A percentile compares a stretch with the other conserved stretches of the same genome.
phyloP scores from a whole-genome alignment of 495 filamentous ascomycete species.

The Xylaria grammica region DNA sequence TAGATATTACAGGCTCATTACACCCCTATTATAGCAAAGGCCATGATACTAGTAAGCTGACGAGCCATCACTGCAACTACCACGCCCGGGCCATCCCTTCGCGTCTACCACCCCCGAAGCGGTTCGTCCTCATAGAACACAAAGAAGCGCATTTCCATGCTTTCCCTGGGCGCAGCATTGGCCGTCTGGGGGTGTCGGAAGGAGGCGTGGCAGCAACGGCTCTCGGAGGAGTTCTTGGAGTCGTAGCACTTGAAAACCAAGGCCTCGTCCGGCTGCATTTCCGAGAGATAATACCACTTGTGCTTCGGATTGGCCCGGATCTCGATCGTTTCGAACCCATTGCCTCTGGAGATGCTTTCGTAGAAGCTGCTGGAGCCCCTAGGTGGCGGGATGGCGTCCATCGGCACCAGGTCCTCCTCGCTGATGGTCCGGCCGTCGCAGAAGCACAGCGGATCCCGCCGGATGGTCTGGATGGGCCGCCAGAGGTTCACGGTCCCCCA shows the following conservation, averaged over 20 bases:
- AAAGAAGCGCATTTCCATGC: constrained; percentile 33
- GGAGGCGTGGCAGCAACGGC: constrained; percentile 29
- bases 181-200: constrained; percentile 21
- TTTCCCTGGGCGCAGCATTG: constrained; percentile 24
- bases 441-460: constrained; percentile 60
- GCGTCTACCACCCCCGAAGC: too few relatives aligned
- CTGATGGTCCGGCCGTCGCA: constrained; percentile 53
- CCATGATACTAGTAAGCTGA: too few relatives aligned
- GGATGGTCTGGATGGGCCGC: constrained; percentile 64
- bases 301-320: constrained; percentile 30
- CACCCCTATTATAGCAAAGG: too few relatives aligned
- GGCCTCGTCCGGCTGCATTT: constrained; percentile 59
- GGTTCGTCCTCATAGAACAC: constrained; percentile 26
- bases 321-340: constrained; percentile 11
- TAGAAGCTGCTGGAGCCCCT: constrained; percentile 54
- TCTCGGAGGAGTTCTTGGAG: constrained; percentile 42
- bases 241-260: constrained; percentile 68
- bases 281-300: constrained; percentile 59
- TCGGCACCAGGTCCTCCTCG: constrained; percentile 51
- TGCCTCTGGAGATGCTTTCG: constrained; percentile 43
- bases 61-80: too few relatives aligned
- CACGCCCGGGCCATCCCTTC: too few relatives aligned
- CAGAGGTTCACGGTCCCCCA: constrained; percentile 72
- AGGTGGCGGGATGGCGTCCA: constrained; percentile 55
- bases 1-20: too few relatives aligned